Evolutionary conservation across 352 stramenopile genomes (phyloP), one percentile per base, ranked within the genome.

Genomic region (Pythium dissimile): DNA sequence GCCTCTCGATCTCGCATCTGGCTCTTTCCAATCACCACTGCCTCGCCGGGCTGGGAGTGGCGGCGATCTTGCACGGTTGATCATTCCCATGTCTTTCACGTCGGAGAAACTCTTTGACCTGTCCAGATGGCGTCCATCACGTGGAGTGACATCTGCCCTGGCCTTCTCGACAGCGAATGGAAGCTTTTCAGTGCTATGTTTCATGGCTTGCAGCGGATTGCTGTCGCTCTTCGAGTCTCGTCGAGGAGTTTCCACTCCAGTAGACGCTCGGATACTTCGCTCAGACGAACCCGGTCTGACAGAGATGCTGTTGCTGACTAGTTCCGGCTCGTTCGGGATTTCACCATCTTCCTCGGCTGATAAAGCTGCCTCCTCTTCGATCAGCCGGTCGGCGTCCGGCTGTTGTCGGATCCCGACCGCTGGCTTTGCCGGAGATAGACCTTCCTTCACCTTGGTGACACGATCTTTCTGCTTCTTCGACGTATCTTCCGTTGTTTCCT

Each of bases 1-100:
- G 13, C 27, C 32, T n/a, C 43, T 41, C 12, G 32, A 13, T 34
- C 31, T 38, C 7, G 18, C 44, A 7, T 64, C 57, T 5, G 43
- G 27, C 11, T 64, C 61, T 24, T 45, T 59, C 54, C 61, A 69
- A 18, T 69, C 61, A 15, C 49, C 61, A 64, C 61, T 63, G 21
- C 42, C 52, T 55, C 51, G 47, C 16, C 61, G 49, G 38, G 27
- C 28, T 12, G 37, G 45, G 28, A 44, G 16, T 27, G 21, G 26
- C 2, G 31, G 37, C 6, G n/a, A n/a, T n/a, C n/a, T n/a, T n/a
- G n/a, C n/a, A n/a, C n/a, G n/a, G n/a, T n/a, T n/a, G n/a, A n/a
- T n/a, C n/a, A n/a, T n/a, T n/a, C n/a, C n/a, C n/a, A n/a, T n/a
- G n/a, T n/a, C n/a, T n/a, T n/a, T n/a, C n/a, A n/a, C n/a, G n/a